Conservation (phyloP, 305 asterid species). For the Solanum hybrid region DNA sequence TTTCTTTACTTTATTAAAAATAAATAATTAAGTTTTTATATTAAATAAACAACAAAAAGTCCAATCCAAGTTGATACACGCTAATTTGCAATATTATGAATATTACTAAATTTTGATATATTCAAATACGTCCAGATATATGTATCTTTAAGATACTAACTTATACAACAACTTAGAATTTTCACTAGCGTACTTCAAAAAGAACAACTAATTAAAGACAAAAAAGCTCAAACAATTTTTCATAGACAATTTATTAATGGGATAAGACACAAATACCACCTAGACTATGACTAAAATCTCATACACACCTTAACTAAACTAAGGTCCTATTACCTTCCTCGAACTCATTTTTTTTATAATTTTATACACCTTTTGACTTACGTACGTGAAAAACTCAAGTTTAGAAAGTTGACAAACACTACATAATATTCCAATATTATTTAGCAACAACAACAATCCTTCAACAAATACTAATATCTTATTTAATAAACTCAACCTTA, state of each 20-base stretch:
- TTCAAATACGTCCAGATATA: background rate
- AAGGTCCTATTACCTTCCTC: background rate
- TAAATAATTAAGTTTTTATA: no score
- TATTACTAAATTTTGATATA: no score
- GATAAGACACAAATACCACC: background rate
- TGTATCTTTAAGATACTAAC: background rate
- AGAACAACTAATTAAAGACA: background rate
- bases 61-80: background rate
- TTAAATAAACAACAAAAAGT: no score
- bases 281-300: background rate
- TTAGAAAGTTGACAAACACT: background rate
- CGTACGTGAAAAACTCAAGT: background rate
- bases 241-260: background rate
- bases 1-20: background rate
- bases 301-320: background rate
- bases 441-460: background rate
- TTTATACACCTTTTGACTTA: background rate
- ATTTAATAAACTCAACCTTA: background rate
- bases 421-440: background rate
- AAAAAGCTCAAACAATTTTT: background rate
- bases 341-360: no score
- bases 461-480: background rate
- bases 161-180: background rate
- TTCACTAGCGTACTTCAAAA: background rate
- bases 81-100: no score